A percentile compares a stretch with the other conserved stretches of the same genome.
These are phyloP conservation scores for Ilex paraguariensis DNA, from an alignment of 305 asterid genomes.

Conservation along the genomic window DNA sequence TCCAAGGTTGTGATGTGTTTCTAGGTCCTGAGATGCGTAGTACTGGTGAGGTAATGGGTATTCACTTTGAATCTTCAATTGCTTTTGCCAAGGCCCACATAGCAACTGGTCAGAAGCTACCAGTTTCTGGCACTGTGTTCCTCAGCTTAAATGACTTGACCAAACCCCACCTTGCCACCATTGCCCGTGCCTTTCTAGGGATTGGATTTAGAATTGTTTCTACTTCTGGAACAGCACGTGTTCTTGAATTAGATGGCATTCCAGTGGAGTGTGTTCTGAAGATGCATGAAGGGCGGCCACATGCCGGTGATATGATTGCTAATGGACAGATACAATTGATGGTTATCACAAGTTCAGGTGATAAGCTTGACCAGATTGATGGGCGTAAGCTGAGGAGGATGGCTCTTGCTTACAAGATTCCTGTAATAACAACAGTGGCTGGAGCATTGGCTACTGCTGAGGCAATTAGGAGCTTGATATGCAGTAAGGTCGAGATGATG, in stretches of 20 bases:
- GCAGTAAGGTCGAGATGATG: conserved; percentile 69
- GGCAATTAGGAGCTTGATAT: conserved; percentile 78
- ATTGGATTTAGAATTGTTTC: conserved; percentile 67
- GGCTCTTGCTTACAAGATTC: conserved; percentile 91
- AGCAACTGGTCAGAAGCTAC: conserved; percentile 88
- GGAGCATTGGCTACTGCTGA: conserved; percentile 95
- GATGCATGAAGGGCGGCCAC: conserved; percentile 93
- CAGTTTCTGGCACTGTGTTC: conserved; percentile 74
- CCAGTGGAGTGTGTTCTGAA: conserved; percentile 77
- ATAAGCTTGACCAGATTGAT: conserved; percentile 79
- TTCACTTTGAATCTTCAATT: conserved; percentile 51
- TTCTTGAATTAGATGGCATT: conserved; percentile 60
- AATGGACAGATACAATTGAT: conserved; percentile 82
- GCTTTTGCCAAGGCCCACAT: conserved; percentile 91
- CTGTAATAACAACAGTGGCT: conserved; percentile 80
- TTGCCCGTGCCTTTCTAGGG: conserved; percentile 58
- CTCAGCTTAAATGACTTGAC: conserved; percentile 82
- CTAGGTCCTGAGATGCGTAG: conserved; percentile 99
- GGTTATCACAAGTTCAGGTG: conserved; percentile 92
- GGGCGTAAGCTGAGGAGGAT: conserved; percentile 85
- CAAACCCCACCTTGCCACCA: conserved; percentile 54
- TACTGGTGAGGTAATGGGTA: conserved; percentile 98
- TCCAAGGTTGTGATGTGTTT: conserved; percentile 89
- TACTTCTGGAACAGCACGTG: conserved; percentile 89
- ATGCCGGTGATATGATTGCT: conserved; percentile 82